Evolutionary conservation across 306 rosid genomes (phyloP), one percentile per base, ranked within the genome.

Genomic region (Mimosa bimucronata): DNA sequence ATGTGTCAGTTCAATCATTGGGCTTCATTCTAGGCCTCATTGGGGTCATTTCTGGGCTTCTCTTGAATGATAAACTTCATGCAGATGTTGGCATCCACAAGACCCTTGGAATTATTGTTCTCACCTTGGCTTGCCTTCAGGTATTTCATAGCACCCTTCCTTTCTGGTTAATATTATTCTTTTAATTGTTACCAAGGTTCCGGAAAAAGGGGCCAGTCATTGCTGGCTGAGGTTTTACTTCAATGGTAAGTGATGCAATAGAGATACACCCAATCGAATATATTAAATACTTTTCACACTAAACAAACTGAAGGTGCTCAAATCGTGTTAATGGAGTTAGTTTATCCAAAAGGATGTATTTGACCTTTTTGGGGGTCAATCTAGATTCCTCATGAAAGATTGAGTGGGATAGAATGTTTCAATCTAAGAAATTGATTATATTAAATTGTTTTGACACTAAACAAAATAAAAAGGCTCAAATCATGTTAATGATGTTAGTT

Each of bases 61-160:
- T 84, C 65, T 75, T 92, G 1, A 65, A 76, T 29, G 68, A 85
- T 88, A 82, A 79, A 61, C 82, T 88, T 38, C 80, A 71, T 6
- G 30, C 73, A 53, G 29, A 88, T 38, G 88, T 92, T 74, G 42
- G 40, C 44, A 70, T 83, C 73, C 97, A 92, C 89, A 90, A 68
- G 77, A 52, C 80, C 71, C 84, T 92, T 58, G 97, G 97, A 53
- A 88, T 92, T 80, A 75, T 87, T 86, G 73, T 92, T 75, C 89
- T 92, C 30, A 83, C 77, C 21, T 84, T 92, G 7, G 94, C 61
- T n/a, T 80, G 76, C 82, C 90, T 92, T 75, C 97, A 92, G 97
- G 97, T 92, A 81, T 65, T 58, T 61, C 70, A 15, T 11, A 57
- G 75, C 61, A 34, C 3, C 5, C 55, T n/a, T 18, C 0, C 16